Conservation (phyloP, 2,329 filamentous ascomycete species). For the Epicoccum sorghinum region DNA sequence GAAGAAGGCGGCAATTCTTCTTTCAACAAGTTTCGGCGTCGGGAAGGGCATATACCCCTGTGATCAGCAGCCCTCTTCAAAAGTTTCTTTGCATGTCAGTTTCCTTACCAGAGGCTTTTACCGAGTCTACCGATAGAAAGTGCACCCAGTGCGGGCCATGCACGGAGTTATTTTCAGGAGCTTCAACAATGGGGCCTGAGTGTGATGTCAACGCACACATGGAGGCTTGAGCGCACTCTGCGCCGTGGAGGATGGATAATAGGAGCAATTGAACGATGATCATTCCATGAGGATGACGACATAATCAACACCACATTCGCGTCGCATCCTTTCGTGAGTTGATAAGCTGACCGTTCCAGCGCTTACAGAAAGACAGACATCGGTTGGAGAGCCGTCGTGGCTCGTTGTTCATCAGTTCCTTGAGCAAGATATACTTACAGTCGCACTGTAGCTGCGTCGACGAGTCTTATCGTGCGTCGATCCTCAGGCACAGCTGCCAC, state of each 20-base stretch:
- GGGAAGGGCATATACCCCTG: slow-evolving; percentile 43
- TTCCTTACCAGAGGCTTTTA: slow-evolving; percentile 34
- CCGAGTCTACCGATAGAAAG: slow-evolving; percentile 30
- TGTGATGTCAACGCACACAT: slow-evolving; percentile 39
- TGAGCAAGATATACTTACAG: not conserved
- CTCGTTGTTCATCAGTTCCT: not conserved
- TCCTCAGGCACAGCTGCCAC: slow-evolving; percentile 11
- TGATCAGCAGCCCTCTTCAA: slow-evolving; percentile 41
- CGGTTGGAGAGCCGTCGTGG: not conserved
- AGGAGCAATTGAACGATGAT: slow-evolving; percentile 12
- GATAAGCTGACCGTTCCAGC: not conserved
- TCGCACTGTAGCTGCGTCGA: not conserved
- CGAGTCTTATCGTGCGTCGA: slow-evolving; percentile 1
- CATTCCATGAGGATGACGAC: slow-evolving; percentile 9
- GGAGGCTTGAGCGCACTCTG: slow-evolving; percentile 21
- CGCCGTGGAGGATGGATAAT: slow-evolving; percentile 13
- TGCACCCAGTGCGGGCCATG: slow-evolving; percentile 25
- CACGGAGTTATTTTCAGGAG: slow-evolving; percentile 25
- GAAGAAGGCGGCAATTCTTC: slow-evolving; percentile 42
- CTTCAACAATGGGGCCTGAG: slow-evolving; percentile 36
- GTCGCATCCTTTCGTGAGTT: slow-evolving; percentile 7
- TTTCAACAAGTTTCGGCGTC: slow-evolving; percentile 52
- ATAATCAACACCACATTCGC: slow-evolving; percentile 2
- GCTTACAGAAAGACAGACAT: not conserved
- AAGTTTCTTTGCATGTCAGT: slow-evolving; percentile 40